Evolutionary conservation across 192 early-diverging fungal genomes (phyloP), one percentile per base, ranked within the genome.

Genomic region (Helicostylum pulchrum): DNA sequence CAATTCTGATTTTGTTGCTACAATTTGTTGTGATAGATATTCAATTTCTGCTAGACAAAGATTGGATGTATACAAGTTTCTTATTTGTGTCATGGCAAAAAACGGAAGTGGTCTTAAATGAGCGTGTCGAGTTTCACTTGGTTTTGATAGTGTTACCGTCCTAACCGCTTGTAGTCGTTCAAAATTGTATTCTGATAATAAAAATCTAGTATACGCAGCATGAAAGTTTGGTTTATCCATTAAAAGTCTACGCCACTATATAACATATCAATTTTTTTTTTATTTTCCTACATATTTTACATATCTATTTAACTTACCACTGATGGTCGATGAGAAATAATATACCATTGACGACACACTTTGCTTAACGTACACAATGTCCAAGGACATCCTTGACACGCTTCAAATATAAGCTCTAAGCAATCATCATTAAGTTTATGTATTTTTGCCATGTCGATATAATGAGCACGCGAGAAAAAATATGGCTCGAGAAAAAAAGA

Each of bases 11-110:
- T 43, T 31, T 8, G 3, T 45, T 15, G 5, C n/a, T 21, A 20
- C 36, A 26, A 59, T 59, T 44, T 59, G 57, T 21, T 20, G 43
- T 7, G 39, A 59, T 4, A 59, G 39, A 17, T 59, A 45, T 2
- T 59, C 57, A 17, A 59, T 59, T 59, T 59, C 57, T 26, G 57
- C 42, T 9, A 59, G 14, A 23, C 57, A 59, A 39, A 59, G 57
- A 15, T 42, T 59, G 14, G 32, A n/a, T 14, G 57, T 59, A 21
- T 59, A 59, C 14, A 59, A 45, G 26, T 59, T 31, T 44, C 32
- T 59, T 23, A 59, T 43, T 12, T 59, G 19, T 14, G 9, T 59
- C 57, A 59, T 45, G 57, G 36, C 21, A 39, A 21, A n/a, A 43
- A 59, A 43, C 0, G 57, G 57, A 14, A 59, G 21, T 45, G 57